Percentiles rank a stretch among this genome's conserved stretches.
Conservation (phyloP, 2,329 filamentous ascomycete species). For the Ampelomyces quisqualis region DNA sequence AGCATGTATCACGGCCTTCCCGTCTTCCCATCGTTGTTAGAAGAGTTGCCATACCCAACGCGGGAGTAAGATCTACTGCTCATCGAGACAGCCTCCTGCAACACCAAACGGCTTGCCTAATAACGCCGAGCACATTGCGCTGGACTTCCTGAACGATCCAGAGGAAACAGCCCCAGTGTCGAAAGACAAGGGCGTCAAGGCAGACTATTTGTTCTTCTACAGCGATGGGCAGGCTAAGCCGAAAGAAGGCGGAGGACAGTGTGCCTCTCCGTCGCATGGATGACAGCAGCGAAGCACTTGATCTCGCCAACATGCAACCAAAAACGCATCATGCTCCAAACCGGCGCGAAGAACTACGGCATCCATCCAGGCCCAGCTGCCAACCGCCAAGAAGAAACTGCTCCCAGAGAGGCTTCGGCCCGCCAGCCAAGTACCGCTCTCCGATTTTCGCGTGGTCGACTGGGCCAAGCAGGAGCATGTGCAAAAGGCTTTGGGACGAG, state of each 20-base stretch:
- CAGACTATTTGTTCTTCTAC: constrained; percentile 56
- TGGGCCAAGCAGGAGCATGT: constrained; percentile 52
- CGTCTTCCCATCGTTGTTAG: constrained; percentile 45
- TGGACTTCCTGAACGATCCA: constrained; percentile 45
- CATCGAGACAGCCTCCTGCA: constrained; percentile 51
- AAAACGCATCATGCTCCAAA: constrained; percentile 53
- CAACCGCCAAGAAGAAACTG: constrained; percentile 52
- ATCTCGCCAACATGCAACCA: constrained; percentile 47
- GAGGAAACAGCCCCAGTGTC: constrained; percentile 42
- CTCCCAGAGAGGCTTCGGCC: constrained; percentile 46
- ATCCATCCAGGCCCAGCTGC: constrained; percentile 51
- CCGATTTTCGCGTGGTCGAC: constrained; percentile 47
- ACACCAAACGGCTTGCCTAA: constrained; percentile 36
- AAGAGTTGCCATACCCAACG: constrained; percentile 51
- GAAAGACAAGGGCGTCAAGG: constrained; percentile 37
- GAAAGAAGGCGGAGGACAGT: constrained; percentile 48
- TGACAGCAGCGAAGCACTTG: constrained; percentile 49
- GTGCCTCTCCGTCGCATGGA: no score
- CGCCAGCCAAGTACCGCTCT: constrained; percentile 42
- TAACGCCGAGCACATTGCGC: constrained; percentile 47
- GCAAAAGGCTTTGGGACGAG: no score
- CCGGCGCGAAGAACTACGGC: constrained; percentile 56
- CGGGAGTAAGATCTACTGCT: constrained; percentile 56
- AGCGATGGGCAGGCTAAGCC: constrained; percentile 56
- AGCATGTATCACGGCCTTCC: constrained; percentile 56